Evolutionary conservation across 108 stramenopile species (phyloP), one percentile per base, ranked within the genome.

Genomic region (Mediolabrus comicus): DNA sequence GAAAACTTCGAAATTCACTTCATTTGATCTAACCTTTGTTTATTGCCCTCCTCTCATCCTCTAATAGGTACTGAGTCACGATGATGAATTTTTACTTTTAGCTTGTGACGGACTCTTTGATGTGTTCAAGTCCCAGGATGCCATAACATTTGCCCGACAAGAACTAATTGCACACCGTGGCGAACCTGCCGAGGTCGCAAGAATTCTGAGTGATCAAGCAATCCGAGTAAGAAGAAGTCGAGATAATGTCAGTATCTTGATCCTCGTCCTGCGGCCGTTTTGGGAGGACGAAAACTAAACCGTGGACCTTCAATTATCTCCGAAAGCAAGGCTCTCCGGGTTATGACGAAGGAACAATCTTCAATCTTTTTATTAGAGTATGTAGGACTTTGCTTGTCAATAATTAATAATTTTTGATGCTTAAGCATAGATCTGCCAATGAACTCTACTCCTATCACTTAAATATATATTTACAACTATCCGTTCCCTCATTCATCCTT

Each of bases 71-170:
- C 67, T 97, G 53, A 91, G 83, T 28, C 91, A 93, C 59, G 86
- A 87, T 46, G 97, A 96, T 71, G 95, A 98, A 82, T 98, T 98
- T 79, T 71, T 97, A 30, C 77, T 98, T 30, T 79, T 98, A 57
- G 98, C 98, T 16, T 98, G 98, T 81, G 98, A 98, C 70, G 98
- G 98, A 35, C 81, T 98, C 6, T 98, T 97, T 70, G 98, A 98
- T 75, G 98, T 98, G 4, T 96, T 97, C 82, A 82, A 94, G 46
- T 94, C 93, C 72, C 91, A 93, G 69, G 98, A 98, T 72, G 97
- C 93, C 25, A 92, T 97, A 68, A 90, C 90, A 22, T 78, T 97
- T 52, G 94, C 93, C 19, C 67, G 94, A 46, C 88, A 92, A 75
- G 86, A 89, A 62, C 83, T 95, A 28, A 86, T 91, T 52, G 89